phyloP scores from a whole-genome alignment of 805 yeast species.

The Kuraishia hungarica region DNA sequence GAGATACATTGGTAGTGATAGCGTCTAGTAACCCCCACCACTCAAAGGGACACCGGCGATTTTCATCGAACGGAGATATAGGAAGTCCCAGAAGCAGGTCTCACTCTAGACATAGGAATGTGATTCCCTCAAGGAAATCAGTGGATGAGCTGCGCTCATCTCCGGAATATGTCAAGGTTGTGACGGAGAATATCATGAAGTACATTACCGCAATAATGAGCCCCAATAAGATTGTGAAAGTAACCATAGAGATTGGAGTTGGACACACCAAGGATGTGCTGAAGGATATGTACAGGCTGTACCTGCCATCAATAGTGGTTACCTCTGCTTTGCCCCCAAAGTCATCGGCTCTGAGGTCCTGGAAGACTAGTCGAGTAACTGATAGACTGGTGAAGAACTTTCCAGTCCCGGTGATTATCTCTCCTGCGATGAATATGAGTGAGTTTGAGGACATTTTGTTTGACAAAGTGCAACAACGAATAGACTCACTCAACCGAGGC shows the following conservation, averaged over 20 bases:
- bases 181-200: constrained; percentile 41
- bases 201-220: constrained; percentile 39
- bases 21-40: constrained; percentile 34
- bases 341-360: constrained; percentile 45
- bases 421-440: constrained; percentile 51
- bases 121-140: constrained; percentile 1
- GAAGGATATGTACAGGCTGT: constrained; percentile 50
- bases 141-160: constrained; percentile 30
- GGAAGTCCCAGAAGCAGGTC: background rate
- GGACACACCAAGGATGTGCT: constrained; percentile 49
- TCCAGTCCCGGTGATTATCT: constrained; percentile 59
- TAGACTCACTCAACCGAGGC: constrained; percentile 10
- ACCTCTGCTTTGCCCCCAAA: constrained; percentile 43
- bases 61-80: background rate
- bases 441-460: constrained; percentile 39
- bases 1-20: constrained; percentile 59
- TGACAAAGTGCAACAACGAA: constrained; percentile 11
- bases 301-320: constrained; percentile 51
- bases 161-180: constrained; percentile 37
- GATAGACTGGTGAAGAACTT: constrained; percentile 58
- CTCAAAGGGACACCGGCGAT: background rate
- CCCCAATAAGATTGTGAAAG: constrained; percentile 36
- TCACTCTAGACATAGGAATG: background rate
- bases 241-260: constrained; percentile 53
- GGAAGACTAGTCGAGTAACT: constrained; percentile 55